Evolutionary conservation across 805 yeast species (phyloP), one percentile per base, ranked within the genome.

Genomic region (Nakazawaea molendinolei): DNA sequence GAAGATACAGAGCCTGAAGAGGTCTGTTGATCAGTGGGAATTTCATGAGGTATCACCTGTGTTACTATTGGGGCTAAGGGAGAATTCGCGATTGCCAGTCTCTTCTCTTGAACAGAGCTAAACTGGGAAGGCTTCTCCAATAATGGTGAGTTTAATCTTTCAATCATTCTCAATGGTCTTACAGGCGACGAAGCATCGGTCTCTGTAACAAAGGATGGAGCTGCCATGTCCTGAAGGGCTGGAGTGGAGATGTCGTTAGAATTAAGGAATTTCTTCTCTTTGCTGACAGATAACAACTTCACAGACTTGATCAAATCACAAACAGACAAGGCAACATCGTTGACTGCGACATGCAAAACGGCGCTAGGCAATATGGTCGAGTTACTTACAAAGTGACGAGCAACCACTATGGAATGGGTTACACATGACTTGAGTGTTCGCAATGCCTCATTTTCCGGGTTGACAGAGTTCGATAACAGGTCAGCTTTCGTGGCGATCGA

Each of bases 381-480:
- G 46, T 82, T 79, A 8, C 77, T 60, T 1, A 83, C 74, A 54
- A 65, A 82, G 51, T 86, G 85, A 49, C 95, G 69, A 1, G 89
- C 73, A 1, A 86, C 69, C 3, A 95, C 78, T 28, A 90, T 74
- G 1, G 79, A 72, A 56, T 82, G 86, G 13, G 87, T 75, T 17
- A 83, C 71, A 1, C 90, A 69, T 30, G 81, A 79, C 38, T 79
- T 73, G 4, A 84, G 65, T 50, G 29, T 23, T n/a, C 36, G 17
- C 1, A 13, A 7, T 34, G 39, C 10, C 39, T 38, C 12, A 32
- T 29, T 34, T 8, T 55, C 60, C 6, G 61, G 56, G 18, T 59
- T 60, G 12, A 25, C 34, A 13, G 15, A 33, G 16, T 12, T 17
- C 21, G 38, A 38, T 9, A 56, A 40, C 2, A 25, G 22, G 48